These are phyloP conservation scores for Sporisorium scitamineum DNA, from an alignment of 1,284 basidiomycete genomes.

Conservation along the genomic window DNA sequence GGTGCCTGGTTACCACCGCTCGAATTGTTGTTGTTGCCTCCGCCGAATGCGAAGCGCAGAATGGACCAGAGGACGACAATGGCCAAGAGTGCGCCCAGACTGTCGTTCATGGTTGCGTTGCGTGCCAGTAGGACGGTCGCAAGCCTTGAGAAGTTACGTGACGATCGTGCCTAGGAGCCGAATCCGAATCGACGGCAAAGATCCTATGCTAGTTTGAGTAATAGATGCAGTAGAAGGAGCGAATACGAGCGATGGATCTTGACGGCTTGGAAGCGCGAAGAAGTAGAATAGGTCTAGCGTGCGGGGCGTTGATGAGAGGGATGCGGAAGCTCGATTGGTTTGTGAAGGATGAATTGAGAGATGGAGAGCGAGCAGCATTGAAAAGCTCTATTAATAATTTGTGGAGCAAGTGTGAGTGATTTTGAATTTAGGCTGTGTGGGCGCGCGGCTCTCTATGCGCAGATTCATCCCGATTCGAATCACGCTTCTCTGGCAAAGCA, in stretches of 20 bases:
- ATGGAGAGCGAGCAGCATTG: not conserved
- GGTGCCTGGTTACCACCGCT: constrained; percentile 17
- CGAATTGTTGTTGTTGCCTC: constrained; percentile 22
- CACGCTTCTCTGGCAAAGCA: not conserved
- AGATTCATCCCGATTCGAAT: not conserved
- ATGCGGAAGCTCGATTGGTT: not conserved
- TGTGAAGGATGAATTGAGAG: not conserved
- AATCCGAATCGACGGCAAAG: not conserved
- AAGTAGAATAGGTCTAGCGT: not conserved
- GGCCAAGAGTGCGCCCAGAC: constrained; percentile 62
- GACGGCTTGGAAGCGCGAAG: not conserved
- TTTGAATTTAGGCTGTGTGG: not conserved
- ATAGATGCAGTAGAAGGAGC: not conserved
- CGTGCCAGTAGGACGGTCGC: not conserved
- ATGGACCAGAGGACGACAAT: constrained; percentile 62
- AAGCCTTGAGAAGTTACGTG: not conserved
- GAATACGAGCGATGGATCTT: not conserved
- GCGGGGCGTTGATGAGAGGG: not conserved
- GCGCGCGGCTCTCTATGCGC: not conserved
- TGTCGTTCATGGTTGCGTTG: constrained; percentile 62
- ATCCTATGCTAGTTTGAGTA: not conserved
- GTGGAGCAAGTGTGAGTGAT: constrained; percentile 11
- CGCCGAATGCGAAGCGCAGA: constrained; percentile 58
- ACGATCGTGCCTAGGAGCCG: not conserved
- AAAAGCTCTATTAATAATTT: constrained; percentile 31